Evolutionary conservation across 1,139 yeast genomes (phyloP).

Genomic region (Suhomyces bokatorum): DNA sequence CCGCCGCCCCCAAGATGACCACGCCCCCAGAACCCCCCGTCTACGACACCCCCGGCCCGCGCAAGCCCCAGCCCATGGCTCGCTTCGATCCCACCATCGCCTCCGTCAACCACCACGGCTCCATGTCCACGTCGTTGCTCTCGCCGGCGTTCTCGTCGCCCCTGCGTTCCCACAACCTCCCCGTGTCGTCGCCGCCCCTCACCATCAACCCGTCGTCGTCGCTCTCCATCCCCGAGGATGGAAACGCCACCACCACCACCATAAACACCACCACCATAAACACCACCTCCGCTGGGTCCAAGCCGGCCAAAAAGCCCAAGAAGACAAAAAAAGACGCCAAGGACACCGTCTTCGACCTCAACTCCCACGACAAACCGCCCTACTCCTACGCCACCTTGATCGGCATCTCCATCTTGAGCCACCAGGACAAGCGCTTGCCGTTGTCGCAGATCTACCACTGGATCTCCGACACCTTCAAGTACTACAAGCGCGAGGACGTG

Average conservation of each 20-base stretch:
- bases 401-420: constrained; percentile 88
- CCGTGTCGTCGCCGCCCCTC: constrained; percentile 14
- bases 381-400: constrained; percentile 91
- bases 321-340: constrained; percentile 29
- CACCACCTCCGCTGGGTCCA: too few relatives aligned
- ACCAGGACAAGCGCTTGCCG: constrained; percentile 78
- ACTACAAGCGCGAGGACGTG: constrained; percentile 80
- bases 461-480: constrained; percentile 86
- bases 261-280: background rate
- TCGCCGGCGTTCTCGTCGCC: constrained; percentile 56
- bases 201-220: constrained; percentile 19
- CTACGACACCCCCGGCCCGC: constrained; percentile 23
- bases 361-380: constrained; percentile 74
- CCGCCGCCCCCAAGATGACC: constrained; percentile 27
- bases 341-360: constrained; percentile 36
- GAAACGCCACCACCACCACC: background rate
- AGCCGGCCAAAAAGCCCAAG: constrained; percentile 26
- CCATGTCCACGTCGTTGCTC: constrained; percentile 24
- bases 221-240: constrained; percentile 10
- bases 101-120: constrained; percentile 3
- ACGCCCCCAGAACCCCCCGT: constrained; percentile 36
- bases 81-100: constrained; percentile 9
- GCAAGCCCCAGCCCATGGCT: constrained; percentile 1
- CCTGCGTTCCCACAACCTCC: constrained; percentile 15
- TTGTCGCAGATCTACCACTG: constrained; percentile 89